Conservation (phyloP, 345 rosid species). For the Hypericum androsaemum region DNA sequence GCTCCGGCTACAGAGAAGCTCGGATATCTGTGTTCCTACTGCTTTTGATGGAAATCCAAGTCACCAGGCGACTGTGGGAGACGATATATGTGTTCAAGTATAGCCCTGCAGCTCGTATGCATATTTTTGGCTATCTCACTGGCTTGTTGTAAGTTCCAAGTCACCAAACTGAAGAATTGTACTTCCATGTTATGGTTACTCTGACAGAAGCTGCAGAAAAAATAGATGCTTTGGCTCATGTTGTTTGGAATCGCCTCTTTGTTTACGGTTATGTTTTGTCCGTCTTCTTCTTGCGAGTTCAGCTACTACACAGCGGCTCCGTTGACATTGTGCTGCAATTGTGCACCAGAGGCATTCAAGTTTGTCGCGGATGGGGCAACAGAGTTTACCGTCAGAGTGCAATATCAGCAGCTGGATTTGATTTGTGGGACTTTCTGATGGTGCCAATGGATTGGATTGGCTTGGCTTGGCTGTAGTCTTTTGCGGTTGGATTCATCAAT, state of each 20-base stretch:
- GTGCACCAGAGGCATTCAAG: neutral
- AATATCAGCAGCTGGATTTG: neutral
- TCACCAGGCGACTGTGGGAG: constrained; percentile 17
- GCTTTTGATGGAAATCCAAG: constrained; percentile 14
- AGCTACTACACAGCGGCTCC: constrained; percentile 14
- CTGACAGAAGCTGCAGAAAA: too few relatives aligned
- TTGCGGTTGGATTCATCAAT: constrained; percentile 1
- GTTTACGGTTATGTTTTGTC: neutral
- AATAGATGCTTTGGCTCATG: neutral
- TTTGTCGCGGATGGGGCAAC: neutral
- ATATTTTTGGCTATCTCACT: constrained; percentile 12
- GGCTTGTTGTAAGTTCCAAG: constrained; percentile 16
- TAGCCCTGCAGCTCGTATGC: constrained; percentile 16
- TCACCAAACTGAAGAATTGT: neutral
- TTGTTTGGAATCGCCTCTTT: neutral
- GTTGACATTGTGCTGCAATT: constrained; percentile 5
- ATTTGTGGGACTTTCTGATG: neutral
- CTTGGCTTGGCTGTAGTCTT: neutral
- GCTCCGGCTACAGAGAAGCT: constrained; percentile 1
- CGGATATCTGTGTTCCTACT: constrained; percentile 14
- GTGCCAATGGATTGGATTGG: neutral
- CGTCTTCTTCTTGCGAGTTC: constrained; percentile 2
- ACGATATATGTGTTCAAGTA: constrained; percentile 14
- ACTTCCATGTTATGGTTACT: too few relatives aligned
- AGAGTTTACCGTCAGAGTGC: neutral